phyloP scores from a whole-genome alignment of 2,329 filamentous ascomycete genomes.

The Colletotrichum musae region DNA sequence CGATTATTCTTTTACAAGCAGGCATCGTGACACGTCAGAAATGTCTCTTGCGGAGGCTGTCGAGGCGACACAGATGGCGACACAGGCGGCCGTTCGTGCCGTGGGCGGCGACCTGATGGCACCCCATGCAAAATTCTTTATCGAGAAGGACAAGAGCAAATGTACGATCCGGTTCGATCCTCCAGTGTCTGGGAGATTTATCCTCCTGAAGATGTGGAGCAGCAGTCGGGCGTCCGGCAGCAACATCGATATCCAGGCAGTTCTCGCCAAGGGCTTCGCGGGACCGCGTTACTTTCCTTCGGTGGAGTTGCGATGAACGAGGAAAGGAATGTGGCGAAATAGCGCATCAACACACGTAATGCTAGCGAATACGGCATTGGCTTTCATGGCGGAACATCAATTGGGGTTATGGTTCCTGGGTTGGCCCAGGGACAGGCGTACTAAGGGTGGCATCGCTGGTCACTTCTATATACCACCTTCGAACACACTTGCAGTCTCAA shows the following conservation, averaged over 20 bases:
- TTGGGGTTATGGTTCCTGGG: conserved; percentile 21
- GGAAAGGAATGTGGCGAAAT: neutral
- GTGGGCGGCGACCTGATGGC: conserved; percentile 74
- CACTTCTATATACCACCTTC: conserved; percentile 33
- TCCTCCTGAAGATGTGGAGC: conserved; percentile 93
- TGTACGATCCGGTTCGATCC: conserved; percentile 90
- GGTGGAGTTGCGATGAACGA: conserved; percentile 68
- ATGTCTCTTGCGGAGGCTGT: conserved; percentile 56
- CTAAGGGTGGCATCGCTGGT: conserved; percentile 20
- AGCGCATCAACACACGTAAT: conserved; percentile 12
- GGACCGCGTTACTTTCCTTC: conserved; percentile 88
- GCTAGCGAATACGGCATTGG: neutral
- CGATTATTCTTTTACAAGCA: conserved; percentile 44
- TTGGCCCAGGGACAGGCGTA: neutral
- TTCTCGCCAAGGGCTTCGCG: conserved; percentile 86
- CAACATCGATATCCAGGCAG: conserved; percentile 92
- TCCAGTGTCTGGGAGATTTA: conserved; percentile 84
- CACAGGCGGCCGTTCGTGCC: conserved; percentile 70
- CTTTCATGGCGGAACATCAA: conserved; percentile 3
- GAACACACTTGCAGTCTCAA: conserved; percentile 9
- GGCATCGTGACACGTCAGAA: conserved; percentile 43
- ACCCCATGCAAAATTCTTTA: conserved; percentile 87
- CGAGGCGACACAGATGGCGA: conserved; percentile 66
- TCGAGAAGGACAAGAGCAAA: conserved; percentile 85
- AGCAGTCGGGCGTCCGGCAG: conserved; percentile 73